Conservation (phyloP, 768 basidiomycete genomes). For the Suillus americanus region DNA sequence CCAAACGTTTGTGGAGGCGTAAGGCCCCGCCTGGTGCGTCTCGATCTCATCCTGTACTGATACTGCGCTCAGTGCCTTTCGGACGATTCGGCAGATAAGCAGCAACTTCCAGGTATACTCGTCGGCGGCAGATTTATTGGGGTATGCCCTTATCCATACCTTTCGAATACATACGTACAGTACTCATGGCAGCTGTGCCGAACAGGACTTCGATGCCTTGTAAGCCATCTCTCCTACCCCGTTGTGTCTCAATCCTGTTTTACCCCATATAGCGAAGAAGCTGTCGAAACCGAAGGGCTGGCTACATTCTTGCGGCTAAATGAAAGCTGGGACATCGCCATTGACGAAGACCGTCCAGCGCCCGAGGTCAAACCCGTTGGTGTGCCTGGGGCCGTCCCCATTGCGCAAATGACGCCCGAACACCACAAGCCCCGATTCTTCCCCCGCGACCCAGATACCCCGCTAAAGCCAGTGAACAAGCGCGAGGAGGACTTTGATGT, state of each 20-base stretch:
- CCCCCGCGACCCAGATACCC: constrained; percentile 42
- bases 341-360: constrained; percentile 60
- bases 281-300: constrained; percentile 77
- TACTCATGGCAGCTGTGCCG: constrained; percentile 5
- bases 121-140: constrained; percentile 77
- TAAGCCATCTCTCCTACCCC: constrained; percentile 35
- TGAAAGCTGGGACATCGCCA: constrained; percentile 59
- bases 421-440: constrained; percentile 61
- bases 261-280: constrained; percentile 64
- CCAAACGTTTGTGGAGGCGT: constrained; percentile 78
- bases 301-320: constrained; percentile 69
- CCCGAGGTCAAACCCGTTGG: constrained; percentile 65
- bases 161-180: constrained; percentile 1
- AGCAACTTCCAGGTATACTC: constrained; percentile 81
- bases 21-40: constrained; percentile 67
- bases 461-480: constrained; percentile 58
- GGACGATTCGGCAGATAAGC: constrained; percentile 55
- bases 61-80: constrained; percentile 3
- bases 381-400: constrained; percentile 75
- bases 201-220: constrained; percentile 74
- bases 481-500: constrained; percentile 58
- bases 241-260: constrained; percentile 7
- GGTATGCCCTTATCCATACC: constrained; percentile 43
- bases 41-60: neutral
- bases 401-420: constrained; percentile 80